phyloP scores from a whole-genome alignment of 495 filamentous ascomycete genomes.

The Daldinia childiae region DNA sequence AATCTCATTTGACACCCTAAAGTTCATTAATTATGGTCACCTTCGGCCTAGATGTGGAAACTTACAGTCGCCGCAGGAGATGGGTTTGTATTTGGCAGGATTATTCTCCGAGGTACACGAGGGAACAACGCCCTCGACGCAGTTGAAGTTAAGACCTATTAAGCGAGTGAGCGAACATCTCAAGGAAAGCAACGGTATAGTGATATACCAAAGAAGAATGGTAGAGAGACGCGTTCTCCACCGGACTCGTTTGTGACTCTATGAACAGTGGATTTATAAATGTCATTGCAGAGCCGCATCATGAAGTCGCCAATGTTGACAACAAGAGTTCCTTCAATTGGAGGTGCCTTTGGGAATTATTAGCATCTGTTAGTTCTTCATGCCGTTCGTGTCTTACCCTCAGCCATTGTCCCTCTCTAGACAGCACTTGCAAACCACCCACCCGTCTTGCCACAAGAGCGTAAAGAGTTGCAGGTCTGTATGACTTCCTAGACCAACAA shows the following conservation, averaged over 20 bases:
- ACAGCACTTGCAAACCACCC: constrained; percentile 64
- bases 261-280: constrained; percentile 68
- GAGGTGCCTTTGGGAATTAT: constrained; percentile 47
- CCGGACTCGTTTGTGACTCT: constrained; percentile 61
- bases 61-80: constrained; percentile 61
- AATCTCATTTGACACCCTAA: constrained; percentile 56
- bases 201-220: constrained; percentile 65
- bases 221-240: constrained; percentile 65
- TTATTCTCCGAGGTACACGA: constrained; percentile 63
- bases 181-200: not conserved
- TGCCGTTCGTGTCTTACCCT: constrained; percentile 47
- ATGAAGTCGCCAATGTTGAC: constrained; percentile 74
- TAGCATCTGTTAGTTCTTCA: constrained; percentile 4
- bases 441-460: constrained; percentile 65
- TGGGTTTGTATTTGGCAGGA: constrained; percentile 65
- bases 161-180: constrained; percentile 7
- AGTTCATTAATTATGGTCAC: constrained; percentile 10
- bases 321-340: constrained; percentile 65
- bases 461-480: constrained; percentile 69
- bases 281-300: constrained; percentile 68
- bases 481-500: constrained; percentile 65
- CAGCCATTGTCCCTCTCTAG: constrained; percentile 63
- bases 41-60: not conserved
- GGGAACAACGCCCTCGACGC: constrained; percentile 59
- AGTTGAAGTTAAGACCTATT: constrained; percentile 59